Base-by-base conservation (phyloP, 768 basidiomycete genomes). In the Trametes elegans region DNA sequence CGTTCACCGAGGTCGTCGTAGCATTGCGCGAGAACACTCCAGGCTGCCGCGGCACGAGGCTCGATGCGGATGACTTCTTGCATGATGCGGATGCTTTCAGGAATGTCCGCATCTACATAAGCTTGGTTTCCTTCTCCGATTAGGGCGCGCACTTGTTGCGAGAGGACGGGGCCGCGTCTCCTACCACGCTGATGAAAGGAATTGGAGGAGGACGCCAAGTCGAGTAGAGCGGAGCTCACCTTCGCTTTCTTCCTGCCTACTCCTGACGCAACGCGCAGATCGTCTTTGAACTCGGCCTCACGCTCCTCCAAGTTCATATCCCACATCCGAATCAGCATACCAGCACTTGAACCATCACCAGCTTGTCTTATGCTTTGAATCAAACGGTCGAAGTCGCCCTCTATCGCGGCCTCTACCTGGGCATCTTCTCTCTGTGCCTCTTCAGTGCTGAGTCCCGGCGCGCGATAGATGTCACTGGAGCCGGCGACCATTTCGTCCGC, bases 31-130 rank as follows among this genome's bases (percentile, higher is more conserved):
- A 98, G 80, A 0, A 93, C 90, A 7, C 84, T 82, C 95, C 95
- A 99, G 1, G 93, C 90, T 2, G 82, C 72, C 0, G 79, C 76
- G 1, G 93, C 88, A 16, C 89, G 82, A 2, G 95, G 93, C 67
- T 99, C 96, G 52, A 94, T 91, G 8, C 92, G 83, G 49, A 99
- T 93, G 60, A 97, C 90, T 66, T 98, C 93, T 66, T 88, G 85
- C 82, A 94, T 90, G 23, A 87, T 79, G 18, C 83, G 80, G 31
- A 93, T 84, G 1, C 93, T 87, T 61, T 87, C 79, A 2, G 76
- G 71, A 8, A 84, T 72, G 51, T 91, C 71, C 56, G 75, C 81
- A 62, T 87, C 82, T 45, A 95, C 82, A 68, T 91, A 97, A 2
- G 88, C 88, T 64, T 89, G 83, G 66, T 94, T 95, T 19, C 90